phyloP scores from a whole-genome alignment of 2,329 filamentous ascomycete genomes.

The Pochonia chlamydosporia region DNA sequence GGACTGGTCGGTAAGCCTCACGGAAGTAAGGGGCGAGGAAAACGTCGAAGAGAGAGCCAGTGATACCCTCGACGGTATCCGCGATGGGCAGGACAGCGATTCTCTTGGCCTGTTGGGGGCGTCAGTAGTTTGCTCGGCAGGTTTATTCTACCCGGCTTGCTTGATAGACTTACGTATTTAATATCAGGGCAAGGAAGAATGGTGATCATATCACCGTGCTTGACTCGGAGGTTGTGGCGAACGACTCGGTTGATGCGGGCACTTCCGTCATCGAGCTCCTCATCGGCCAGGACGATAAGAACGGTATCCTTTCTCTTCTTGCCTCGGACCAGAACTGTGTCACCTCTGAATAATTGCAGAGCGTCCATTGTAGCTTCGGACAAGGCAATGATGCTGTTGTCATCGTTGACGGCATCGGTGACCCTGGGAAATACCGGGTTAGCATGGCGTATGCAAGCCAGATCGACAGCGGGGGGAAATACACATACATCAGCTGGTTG shows the following conservation, averaged over 20 bases:
- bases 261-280: conserved; percentile 95
- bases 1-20: conserved; percentile 94
- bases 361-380: conserved; percentile 99
- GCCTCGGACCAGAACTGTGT: conserved; percentile 95
- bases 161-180: conserved; percentile 99
- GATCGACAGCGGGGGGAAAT: conserved; percentile 4
- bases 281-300: conserved; percentile 92
- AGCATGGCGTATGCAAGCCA: conserved; percentile 1
- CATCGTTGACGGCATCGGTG: conserved; percentile 97
- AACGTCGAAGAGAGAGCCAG: conserved; percentile 95
- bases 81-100: conserved; percentile 97
- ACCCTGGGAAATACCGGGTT: conserved; percentile 53
- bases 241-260: conserved; percentile 98
- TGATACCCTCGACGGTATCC: conserved; percentile 95
- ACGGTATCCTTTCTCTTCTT: conserved; percentile 99
- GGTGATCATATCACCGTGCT: conserved; percentile 96
- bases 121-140: background rate
- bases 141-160: background rate
- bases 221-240: conserved; percentile 95
- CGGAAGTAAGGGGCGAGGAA: conserved; percentile 99
- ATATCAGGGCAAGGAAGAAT: conserved; percentile 98
- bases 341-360: conserved; percentile 95
- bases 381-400: conserved; percentile 98
- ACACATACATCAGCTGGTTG: conserved; percentile 87
- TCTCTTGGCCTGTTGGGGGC: conserved; percentile 72